A percentile compares a stretch with the other conserved stretches of the same genome.
phyloP scores from a whole-genome alignment of 192 early-diverging fungal genomes.

The Coemansia biformis region DNA sequence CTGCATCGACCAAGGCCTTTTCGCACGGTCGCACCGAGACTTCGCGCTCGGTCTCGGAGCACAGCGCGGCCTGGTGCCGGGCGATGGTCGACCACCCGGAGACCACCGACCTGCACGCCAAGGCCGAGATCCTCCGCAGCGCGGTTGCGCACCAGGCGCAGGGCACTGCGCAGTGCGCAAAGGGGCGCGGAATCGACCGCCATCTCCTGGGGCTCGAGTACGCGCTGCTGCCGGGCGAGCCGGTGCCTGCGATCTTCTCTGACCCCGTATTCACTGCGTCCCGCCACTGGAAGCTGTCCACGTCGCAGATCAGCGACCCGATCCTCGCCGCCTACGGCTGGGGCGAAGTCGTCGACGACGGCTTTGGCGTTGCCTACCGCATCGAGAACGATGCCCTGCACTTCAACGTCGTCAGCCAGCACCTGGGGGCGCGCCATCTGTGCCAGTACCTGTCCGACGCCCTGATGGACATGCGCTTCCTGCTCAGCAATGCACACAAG shows the following conservation, averaged over 20 bases:
- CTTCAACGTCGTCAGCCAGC: conserved; percentile 50
- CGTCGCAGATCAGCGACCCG: conserved; percentile 56
- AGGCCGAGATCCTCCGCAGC: conserved; percentile 46
- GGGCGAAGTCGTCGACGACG: conserved; percentile 57
- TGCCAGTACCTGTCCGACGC: conserved; percentile 59
- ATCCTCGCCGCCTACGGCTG: conserved; percentile 53
- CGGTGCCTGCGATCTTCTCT: conserved; percentile 34
- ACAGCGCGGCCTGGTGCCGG: conserved; percentile 53
- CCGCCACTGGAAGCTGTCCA: conserved; percentile 63
- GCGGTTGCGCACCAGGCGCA: conserved; percentile 51
- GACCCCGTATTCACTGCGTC: conserved; percentile 56
- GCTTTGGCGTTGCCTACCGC: conserved; percentile 55
- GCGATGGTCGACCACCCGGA: conserved; percentile 53
- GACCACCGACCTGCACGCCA: conserved; percentile 40
- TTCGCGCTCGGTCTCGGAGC: conserved; percentile 64
- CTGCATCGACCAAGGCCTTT: conserved; percentile 61
- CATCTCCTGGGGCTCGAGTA: conserved; percentile 64
- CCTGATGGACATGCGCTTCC: conserved; percentile 62
- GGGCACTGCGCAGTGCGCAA: conserved; percentile 55
- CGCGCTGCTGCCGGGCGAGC: conserved; percentile 44
- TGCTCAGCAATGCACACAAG: conserved; percentile 47
- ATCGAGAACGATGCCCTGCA: conserved; percentile 46
- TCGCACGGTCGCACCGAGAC: conserved; percentile 71
- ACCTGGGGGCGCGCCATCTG: conserved; percentile 51
- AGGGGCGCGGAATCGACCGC: conserved; percentile 64